These are phyloP conservation scores for Exophiala sp. DNA, from an alignment of 2,329 filamentous ascomycete species.

Conservation along the genomic window DNA sequence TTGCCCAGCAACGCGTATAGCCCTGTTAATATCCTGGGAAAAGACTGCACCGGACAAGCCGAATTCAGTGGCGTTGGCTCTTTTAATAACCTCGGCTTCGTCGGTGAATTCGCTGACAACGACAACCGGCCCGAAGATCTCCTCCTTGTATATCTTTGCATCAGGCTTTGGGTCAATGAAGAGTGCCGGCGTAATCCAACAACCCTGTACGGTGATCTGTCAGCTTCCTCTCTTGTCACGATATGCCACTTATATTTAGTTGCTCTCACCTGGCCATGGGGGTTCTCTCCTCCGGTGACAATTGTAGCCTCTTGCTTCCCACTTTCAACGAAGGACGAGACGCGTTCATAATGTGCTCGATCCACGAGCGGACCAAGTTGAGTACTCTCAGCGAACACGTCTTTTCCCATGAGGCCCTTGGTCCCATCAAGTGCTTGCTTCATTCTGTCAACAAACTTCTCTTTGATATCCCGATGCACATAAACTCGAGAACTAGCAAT, in stretches of 20 bases:
- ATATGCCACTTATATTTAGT: too few relatives aligned
- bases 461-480: slow-evolving; percentile 15
- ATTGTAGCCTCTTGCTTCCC: background rate
- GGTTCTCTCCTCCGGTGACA: slow-evolving; percentile 1
- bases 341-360: slow-evolving; percentile 17
- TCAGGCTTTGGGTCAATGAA: slow-evolving; percentile 28
- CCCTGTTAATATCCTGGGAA: slow-evolving; percentile 24
- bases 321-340: slow-evolving; percentile 16
- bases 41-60: slow-evolving; percentile 53
- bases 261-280: slow-evolving; percentile 11
- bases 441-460: slow-evolving; percentile 16
- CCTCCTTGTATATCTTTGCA: slow-evolving; percentile 65
- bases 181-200: slow-evolving; percentile 18
- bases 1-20: slow-evolving; percentile 16
- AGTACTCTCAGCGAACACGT: slow-evolving; percentile 2
- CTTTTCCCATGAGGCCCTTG: slow-evolving; percentile 9
- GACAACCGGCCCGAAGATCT: slow-evolving; percentile 72
- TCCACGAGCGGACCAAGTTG: slow-evolving; percentile 19
- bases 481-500: slow-evolving; percentile 14
- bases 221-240: too few relatives aligned
- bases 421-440: slow-evolving; percentile 1
- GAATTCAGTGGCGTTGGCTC: slow-evolving; percentile 42
- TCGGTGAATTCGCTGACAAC: slow-evolving; percentile 54
- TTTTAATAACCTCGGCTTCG: slow-evolving; percentile 38
- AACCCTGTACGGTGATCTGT: too few relatives aligned